A percentile compares a stretch with the other conserved stretches of the same genome.
These are phyloP conservation scores for Cicer pinnatifidum DNA, from an alignment of 306 rosid genomes.

Conservation along the genomic window DNA sequence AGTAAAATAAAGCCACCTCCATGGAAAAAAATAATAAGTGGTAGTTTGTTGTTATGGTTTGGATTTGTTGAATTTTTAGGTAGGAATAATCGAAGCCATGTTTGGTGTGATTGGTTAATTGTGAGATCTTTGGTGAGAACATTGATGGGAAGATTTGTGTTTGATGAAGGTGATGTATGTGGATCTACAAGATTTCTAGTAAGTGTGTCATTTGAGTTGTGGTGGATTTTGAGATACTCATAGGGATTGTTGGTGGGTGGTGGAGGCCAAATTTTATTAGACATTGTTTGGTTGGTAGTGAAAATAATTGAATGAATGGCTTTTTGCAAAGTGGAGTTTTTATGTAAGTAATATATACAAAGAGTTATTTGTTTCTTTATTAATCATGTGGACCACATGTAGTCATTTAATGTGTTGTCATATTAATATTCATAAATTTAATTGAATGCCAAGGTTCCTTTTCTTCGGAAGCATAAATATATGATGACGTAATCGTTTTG, in stretches of 20 bases:
- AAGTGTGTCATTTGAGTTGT: conserved; percentile 49
- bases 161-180: conserved; percentile 36
- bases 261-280: background rate
- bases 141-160: conserved; percentile 7
- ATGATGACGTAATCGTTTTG: no score
- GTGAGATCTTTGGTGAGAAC: conserved; percentile 56
- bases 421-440: no score
- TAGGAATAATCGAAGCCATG: conserved; percentile 34
- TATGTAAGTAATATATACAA: no score
- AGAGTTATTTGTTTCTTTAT: no score
- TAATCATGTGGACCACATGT: no score
- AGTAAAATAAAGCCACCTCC: background rate
- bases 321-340: background rate
- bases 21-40: conserved; percentile 8
- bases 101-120: conserved; percentile 50
- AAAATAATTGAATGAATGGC: background rate
- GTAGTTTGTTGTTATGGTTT: background rate
- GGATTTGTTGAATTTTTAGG: conserved; percentile 26
- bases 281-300: conserved; percentile 3
- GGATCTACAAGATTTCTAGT: conserved; percentile 37
- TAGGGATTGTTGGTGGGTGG: conserved; percentile 40
- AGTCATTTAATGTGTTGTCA: no score
- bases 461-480: no score
- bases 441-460: no score
- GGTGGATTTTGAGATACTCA: conserved; percentile 22